Base-by-base conservation (phyloP, 2,329 filamentous ascomycete species). In the Claviceps pazoutovae region DNA sequence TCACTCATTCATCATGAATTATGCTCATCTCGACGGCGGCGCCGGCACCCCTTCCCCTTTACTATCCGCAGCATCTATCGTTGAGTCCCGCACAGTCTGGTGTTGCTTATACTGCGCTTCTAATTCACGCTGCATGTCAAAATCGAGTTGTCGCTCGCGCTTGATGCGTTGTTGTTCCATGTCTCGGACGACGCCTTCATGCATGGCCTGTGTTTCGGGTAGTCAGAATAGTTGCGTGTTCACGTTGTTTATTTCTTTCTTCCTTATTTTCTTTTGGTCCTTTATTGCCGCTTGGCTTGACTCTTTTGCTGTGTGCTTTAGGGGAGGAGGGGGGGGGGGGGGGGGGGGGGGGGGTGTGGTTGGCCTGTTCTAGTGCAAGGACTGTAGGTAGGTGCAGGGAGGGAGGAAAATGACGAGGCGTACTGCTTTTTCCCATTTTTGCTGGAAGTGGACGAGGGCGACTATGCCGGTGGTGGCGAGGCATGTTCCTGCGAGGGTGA, bases 81-180 rank as follows among this genome's bases (percentile, higher is more conserved):
- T 59, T 17, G 68, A 64, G 45, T 64, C 62, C 51, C 75, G 77
- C 34, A 97, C 90, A 4, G 73, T 86, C 71, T 98, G 93, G 36
- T 89, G 75, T 66, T 91, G 91, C 65, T 84, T 83, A 68, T 96
- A 97, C 66, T 98, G 87, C 61, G 84, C 79, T 70, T 97, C 90
- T 47, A 98, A 73, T 6, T 78, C 79, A 56, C 76, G 79, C 65
- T 98, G 93, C 79, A 95, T 81, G 57, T 97, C 90, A 62, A 98
- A 98, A 65, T 98, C 93, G 49, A 89, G 80, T 66, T 94, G 87
- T 54, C 93, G 83, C 67, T 98, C 93, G 58, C 80, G 79, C 71
- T 96, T 96, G 58, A 96, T 66, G 46, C 86, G 82, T 66, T 95
- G 90, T 64, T 94, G 88, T 64, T 97, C 91, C 75, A 96, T 86